Percentiles rank a stretch among this genome's conserved stretches.
Evolutionary conservation across 495 filamentous ascomycete genomes (phyloP).

Genomic region (Elasticomyces elasticus): DNA sequence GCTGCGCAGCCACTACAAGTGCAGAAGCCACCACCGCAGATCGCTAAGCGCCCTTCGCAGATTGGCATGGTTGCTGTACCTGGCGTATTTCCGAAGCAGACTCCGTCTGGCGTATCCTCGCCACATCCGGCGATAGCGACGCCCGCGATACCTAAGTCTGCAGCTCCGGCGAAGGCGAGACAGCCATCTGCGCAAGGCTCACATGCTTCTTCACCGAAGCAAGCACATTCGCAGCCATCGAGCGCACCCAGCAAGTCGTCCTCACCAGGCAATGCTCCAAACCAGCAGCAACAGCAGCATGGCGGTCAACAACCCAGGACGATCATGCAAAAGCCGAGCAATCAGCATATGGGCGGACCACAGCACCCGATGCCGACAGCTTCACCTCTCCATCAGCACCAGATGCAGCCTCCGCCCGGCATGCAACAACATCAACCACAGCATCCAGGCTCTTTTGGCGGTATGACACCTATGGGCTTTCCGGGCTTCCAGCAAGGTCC

Average conservation of each 20-base stretch:
- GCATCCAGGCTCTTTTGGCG: constrained; percentile 37
- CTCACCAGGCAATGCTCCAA: constrained; percentile 49
- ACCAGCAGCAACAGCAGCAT: constrained; percentile 36
- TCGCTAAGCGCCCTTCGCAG: constrained; percentile 39
- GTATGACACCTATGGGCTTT: constrained; percentile 28
- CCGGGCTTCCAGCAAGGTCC: constrained; percentile 28
- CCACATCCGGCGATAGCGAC: constrained; percentile 70
- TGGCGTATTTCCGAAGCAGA: constrained; percentile 42
- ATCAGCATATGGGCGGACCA: constrained; percentile 19
- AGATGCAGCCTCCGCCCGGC: constrained; percentile 40
- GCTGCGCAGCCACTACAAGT: constrained; percentile 33
- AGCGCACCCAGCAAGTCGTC: constrained; percentile 47
- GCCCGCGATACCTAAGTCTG: constrained; percentile 70
- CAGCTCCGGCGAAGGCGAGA: constrained; percentile 58
- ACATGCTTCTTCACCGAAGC: constrained; percentile 58
- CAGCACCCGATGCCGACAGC: constrained; percentile 40
- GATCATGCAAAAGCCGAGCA: constrained; percentile 29
- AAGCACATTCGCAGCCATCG: constrained; percentile 40
- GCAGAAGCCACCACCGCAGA: constrained; percentile 11
- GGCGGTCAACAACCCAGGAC: constrained; percentile 26
- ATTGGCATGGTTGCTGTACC: constrained; percentile 44
- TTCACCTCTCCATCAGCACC: constrained; percentile 39
- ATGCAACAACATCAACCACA: constrained; percentile 40
- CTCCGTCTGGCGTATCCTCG: constrained; percentile 48
- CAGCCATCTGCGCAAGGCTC: constrained; percentile 76